A percentile compares a stretch with the other conserved stretches of the same genome.
These are phyloP conservation scores for Rhododendron vialii DNA, from an alignment of 148 eudicot genomes.

Conservation along the genomic window DNA sequence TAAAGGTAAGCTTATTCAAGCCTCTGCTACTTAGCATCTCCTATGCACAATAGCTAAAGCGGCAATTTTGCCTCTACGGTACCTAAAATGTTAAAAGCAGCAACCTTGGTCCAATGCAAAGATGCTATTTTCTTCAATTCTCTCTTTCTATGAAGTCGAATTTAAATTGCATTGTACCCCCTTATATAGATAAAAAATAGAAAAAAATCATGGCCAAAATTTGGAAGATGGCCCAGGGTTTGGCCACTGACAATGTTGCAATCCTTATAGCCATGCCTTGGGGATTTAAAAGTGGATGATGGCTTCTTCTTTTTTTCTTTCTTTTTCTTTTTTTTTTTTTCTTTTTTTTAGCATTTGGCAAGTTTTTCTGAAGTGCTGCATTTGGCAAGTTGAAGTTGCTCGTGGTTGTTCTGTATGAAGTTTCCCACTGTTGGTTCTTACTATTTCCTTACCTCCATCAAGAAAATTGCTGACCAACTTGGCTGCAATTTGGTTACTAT, in stretches of 20 bases:
- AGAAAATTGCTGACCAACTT: background rate
- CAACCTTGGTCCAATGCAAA: background rate
- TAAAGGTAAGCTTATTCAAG: conserved; percentile 51
- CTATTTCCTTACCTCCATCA: background rate
- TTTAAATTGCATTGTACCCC: background rate
- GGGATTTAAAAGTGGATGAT: background rate
- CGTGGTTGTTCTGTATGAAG: background rate
- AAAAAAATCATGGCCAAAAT: background rate
- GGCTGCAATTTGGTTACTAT: background rate
- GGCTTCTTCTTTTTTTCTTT: background rate
- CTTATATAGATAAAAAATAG: background rate
- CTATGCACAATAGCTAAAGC: background rate
- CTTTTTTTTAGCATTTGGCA: background rate
- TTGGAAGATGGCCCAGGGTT: background rate
- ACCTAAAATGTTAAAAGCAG: background rate
- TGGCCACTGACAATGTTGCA: background rate
- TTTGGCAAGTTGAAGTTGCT: background rate
- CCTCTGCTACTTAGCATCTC: background rate
- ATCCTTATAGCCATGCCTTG: background rate
- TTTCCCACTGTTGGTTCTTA: background rate
- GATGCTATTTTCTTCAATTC: background rate
- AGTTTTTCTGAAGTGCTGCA: background rate
- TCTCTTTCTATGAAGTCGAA: background rate
- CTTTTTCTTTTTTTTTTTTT: background rate
- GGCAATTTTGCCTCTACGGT: background rate